A percentile compares a stretch with the other conserved stretches of the same genome.
phyloP scores from a whole-genome alignment of 2,329 filamentous ascomycete genomes.

The Samsoniella hepiali region DNA sequence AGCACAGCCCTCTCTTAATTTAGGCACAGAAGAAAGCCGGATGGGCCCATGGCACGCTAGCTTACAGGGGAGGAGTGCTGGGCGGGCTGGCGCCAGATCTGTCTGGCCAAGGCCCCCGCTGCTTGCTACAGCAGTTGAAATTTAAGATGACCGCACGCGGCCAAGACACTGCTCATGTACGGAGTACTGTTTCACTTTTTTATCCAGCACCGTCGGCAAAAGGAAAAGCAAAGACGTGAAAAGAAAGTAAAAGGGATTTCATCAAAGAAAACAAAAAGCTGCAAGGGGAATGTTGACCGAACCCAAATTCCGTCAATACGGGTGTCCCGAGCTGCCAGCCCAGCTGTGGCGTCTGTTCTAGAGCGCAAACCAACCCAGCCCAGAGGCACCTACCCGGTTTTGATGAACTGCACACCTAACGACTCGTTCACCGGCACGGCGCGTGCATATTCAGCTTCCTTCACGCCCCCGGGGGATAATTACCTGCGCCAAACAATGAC shows the following conservation, averaged over 20 bases:
- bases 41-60: neutral
- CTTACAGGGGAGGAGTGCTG: neutral
- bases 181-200: neutral
- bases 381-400: neutral
- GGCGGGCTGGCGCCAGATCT: constrained; percentile 2
- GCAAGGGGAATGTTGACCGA: neutral
- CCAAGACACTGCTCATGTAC: constrained; percentile 1
- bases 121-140: neutral
- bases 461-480: no score
- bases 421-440: neutral
- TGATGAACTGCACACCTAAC: neutral
- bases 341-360: constrained; percentile 2
- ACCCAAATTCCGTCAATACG: neutral
- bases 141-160: neutral
- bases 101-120: neutral
- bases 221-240: neutral
- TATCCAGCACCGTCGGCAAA: neutral
- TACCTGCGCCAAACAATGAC: no score
- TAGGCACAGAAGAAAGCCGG: neutral
- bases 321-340: neutral
- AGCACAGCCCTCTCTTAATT: constrained; percentile 13
- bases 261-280: neutral
- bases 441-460: neutral
- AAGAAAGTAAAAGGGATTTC: neutral
- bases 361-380: neutral